Evolutionary conservation across 1,139 yeast genomes (phyloP).

Genomic region (Meyerozyma carpophila): DNA sequence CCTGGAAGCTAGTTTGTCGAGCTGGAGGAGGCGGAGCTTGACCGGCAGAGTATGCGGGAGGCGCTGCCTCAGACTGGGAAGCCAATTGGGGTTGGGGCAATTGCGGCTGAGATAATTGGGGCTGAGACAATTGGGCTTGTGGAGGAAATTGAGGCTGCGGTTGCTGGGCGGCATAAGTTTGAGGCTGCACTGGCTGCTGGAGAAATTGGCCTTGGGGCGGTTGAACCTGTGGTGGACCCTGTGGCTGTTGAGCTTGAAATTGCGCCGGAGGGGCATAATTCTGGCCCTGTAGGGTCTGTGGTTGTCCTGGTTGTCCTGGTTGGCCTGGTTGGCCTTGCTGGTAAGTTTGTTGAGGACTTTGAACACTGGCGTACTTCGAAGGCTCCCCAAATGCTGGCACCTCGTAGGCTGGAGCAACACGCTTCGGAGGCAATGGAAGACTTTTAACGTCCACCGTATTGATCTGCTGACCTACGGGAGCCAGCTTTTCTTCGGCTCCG

Average conservation of each 20-base stretch:
- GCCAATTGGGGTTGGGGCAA: slow-evolving; percentile 3
- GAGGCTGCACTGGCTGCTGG: background rate
- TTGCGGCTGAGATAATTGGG: no score
- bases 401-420: background rate
- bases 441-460: background rate
- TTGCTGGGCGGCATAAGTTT: no score
- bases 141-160: background rate
- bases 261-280: background rate
- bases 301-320: background rate
- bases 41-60: slow-evolving; percentile 3
- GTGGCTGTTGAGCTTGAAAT: no score
- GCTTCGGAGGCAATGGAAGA: slow-evolving; percentile 1
- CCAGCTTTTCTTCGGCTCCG: slow-evolving; percentile 6
- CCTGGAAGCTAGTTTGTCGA: slow-evolving; percentile 2
- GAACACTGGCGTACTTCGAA: background rate
- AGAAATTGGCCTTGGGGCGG: slow-evolving; percentile 4
- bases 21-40: slow-evolving; percentile 4
- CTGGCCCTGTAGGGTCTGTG: background rate
- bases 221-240: no score
- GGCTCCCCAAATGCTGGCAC: background rate
- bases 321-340: slow-evolving; percentile 1
- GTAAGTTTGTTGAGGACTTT: slow-evolving; percentile 2
- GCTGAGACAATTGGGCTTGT: no score
- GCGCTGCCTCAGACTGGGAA: background rate
- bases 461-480: slow-evolving; percentile 1